Percentiles rank a stretch among this genome's conserved stretches.
Evolutionary conservation across 371 early-diverging fungal genomes (phyloP).

Genomic region (Mucor racemosus): DNA sequence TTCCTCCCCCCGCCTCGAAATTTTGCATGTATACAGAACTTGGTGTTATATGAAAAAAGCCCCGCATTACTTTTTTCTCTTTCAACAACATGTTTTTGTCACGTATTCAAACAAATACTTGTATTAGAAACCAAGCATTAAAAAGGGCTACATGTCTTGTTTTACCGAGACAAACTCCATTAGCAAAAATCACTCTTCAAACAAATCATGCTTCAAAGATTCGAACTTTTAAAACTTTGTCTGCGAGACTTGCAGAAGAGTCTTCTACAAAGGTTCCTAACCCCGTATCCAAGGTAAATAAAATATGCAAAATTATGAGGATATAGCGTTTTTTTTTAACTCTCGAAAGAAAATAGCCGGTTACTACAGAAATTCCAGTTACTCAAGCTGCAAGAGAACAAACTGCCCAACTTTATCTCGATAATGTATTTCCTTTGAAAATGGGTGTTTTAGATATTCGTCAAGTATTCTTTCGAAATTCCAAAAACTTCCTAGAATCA

Average conservation of each 20-base stretch:
- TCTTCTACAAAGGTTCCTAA: slow-evolving; percentile 3
- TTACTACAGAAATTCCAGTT: background rate
- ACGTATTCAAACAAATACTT: slow-evolving; percentile 1
- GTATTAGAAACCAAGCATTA: background rate
- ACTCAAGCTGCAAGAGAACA: slow-evolving; percentile 25
- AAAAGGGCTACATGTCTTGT: slow-evolving; percentile 10
- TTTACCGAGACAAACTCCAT: slow-evolving; percentile 3
- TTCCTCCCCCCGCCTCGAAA: too few relatives aligned
- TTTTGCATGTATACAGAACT: too few relatives aligned
- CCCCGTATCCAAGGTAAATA: slow-evolving; percentile 10
- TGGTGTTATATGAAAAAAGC: background rate
- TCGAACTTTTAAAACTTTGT: slow-evolving; percentile 10
- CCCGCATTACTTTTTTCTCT: background rate
- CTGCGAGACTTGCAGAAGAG: slow-evolving; percentile 8
- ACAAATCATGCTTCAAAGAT: background rate
- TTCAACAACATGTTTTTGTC: slow-evolving; percentile 1
- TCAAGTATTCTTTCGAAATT: slow-evolving; percentile 42
- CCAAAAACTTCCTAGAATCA: slow-evolving; percentile 36
- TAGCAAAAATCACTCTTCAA: background rate
- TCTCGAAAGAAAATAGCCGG: background rate
- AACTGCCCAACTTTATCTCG: slow-evolving; percentile 46
- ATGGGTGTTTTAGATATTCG: slow-evolving; percentile 47
- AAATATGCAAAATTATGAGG: background rate
- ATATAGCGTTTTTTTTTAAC: too few relatives aligned
- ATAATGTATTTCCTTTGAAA: slow-evolving; percentile 52